These are phyloP conservation scores for Sequoia sempervirens DNA, from an alignment of 75 land plant species.

Conservation along the genomic window DNA sequence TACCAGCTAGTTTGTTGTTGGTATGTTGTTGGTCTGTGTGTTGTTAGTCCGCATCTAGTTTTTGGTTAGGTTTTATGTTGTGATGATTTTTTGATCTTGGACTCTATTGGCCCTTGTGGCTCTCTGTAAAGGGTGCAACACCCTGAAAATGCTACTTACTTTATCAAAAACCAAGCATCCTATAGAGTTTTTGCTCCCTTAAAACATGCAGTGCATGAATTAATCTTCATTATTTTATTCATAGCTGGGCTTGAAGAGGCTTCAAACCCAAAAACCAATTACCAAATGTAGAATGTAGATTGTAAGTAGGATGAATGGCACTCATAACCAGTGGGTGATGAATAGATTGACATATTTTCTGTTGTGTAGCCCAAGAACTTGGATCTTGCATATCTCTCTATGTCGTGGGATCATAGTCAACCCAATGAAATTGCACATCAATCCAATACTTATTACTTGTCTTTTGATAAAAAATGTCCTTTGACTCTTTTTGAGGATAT, in stretches of 20 bases:
- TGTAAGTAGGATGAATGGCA: constrained; percentile 89
- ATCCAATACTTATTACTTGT: constrained; percentile 98
- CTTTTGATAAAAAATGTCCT: constrained; percentile 96
- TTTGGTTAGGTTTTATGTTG: too few species aligned
- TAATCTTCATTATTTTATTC: constrained; percentile 99
- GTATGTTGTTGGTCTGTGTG: too few species aligned
- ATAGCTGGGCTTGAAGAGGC: constrained; percentile 89
- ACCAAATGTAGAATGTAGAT: constrained; percentile 94
- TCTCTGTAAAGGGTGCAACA: too few species aligned
- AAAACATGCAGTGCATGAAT: too few species aligned
- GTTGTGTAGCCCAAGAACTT: constrained; percentile 98
- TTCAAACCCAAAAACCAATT: constrained; percentile 99
- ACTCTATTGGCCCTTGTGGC: too few species aligned
- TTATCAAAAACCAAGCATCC: too few species aligned
- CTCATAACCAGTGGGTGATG: constrained; percentile 99
- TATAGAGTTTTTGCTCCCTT: too few species aligned
- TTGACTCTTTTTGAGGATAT: constrained; percentile 92
- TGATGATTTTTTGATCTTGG: too few species aligned
- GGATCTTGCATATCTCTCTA: constrained; percentile 93
- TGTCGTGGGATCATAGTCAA: constrained; percentile 99
- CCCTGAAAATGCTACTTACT: too few species aligned
- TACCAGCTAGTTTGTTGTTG: too few species aligned
- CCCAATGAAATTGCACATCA: constrained; percentile 99
- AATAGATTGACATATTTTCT: constrained; percentile 99
- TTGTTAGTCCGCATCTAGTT: too few species aligned